Percentiles rank a stretch among this genome's conserved stretches.
These are phyloP conservation scores for Paramecium pentaurelia DNA, from an alignment of 73 alveolate genomes.

Conservation along the genomic window DNA sequence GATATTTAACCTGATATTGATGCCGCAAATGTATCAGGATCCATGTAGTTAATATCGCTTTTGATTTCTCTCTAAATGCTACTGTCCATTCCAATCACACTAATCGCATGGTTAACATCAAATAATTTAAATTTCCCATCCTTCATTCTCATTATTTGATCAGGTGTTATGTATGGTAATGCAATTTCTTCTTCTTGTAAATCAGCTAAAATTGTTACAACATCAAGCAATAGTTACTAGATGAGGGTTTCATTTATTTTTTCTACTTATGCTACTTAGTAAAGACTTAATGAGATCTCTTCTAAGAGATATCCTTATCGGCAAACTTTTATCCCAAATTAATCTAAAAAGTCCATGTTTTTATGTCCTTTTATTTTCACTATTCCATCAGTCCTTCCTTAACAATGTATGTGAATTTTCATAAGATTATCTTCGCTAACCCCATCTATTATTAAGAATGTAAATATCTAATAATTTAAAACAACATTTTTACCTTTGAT, in stretches of 20 bases:
- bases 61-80: constrained; percentile 8
- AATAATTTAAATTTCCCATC: constrained; percentile 23
- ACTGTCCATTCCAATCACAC: constrained; percentile 1
- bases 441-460: not conserved
- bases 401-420: not conserved
- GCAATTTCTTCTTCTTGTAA: constrained; percentile 12
- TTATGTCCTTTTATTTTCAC: not conserved
- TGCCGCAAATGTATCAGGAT: constrained; percentile 37
- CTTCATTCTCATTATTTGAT: not conserved
- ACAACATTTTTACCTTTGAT: not conserved
- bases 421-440: not conserved
- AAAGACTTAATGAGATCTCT: not conserved
- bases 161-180: constrained; percentile 30
- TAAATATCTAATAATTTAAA: not conserved
- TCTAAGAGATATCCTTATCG: not conserved
- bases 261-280: not conserved
- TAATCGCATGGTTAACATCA: not conserved
- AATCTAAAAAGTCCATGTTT: not conserved
- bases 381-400: not conserved
- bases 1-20: not conserved
- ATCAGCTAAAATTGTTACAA: not conserved
- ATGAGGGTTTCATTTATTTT: not conserved
- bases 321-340: constrained; percentile 6
- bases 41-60: constrained; percentile 19
- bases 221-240: not conserved